Base-by-base conservation (phyloP, 1,284 basidiomycete genomes). In the Chalciporus sp. region DNA sequence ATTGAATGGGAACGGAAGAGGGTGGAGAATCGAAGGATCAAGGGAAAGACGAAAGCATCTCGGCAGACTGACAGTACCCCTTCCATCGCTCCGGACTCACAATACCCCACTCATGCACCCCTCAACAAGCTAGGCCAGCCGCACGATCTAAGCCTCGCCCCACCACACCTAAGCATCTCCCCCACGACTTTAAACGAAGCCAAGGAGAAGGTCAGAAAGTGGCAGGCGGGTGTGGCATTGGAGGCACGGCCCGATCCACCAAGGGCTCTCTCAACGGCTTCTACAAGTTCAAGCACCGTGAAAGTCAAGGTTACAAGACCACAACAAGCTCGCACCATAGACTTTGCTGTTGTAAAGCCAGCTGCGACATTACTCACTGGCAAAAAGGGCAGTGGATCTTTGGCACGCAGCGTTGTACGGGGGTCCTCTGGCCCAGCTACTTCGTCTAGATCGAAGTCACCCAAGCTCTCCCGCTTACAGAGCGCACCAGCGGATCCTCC, bases 301-400 rank as follows among this genome's bases (percentile, higher is more conserved):
- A n/a, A 33, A 7, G 10, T 44, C 8, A 64, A 54, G 45, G 31
- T 27, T 35, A 28, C 48, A 46, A 42, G 8, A 28, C 53, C 39
- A 33, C 56, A 51, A 42, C 60, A 55, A 43, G 59, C 44, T n/a
- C 53, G 55, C 7, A 62, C 69, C 1, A 56, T 71, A 42, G 62
- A 58, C 20, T 71, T 74, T 31, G 51, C 65, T 7, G 71, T 73
- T 51, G 54, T 70, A 49, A 71, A 71, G 52, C 64, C 70, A 12
- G 37, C 52, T 17, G 57, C 51, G 28, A 58, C 55, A 46, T 51
- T 40, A 2, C 37, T 55, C 10, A 26, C 50, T 16, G 53, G 19
- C 14, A 71, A 64, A 55, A 64, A 44, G 47, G 52, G 33, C 7
- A 67, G 57, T 31, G 49, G 48, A n/a, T 47, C 23, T 28, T 11